Evolutionary conservation across 805 yeast species (phyloP).

Genomic region (Metschnikowia henanensis): DNA sequence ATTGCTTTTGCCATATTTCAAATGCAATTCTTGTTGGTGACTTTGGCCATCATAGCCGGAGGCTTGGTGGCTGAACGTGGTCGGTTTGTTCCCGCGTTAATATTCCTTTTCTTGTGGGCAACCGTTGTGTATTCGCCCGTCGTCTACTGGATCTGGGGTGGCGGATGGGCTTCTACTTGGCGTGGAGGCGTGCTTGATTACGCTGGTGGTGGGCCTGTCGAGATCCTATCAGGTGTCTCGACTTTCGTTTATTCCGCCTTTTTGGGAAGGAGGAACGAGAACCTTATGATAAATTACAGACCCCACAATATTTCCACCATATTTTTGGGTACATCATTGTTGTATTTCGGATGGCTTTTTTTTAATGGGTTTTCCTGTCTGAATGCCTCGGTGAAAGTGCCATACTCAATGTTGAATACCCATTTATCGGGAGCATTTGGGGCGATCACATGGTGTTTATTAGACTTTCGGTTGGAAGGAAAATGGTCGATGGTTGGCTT

Average conservation of each 20-base stretch:
- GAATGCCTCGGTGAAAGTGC: constrained; percentile 79
- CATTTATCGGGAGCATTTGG: constrained; percentile 89
- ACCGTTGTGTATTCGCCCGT: constrained; percentile 92
- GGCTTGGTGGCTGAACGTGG: constrained; percentile 90
- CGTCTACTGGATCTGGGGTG: constrained; percentile 96
- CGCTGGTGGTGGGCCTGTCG: constrained; percentile 99
- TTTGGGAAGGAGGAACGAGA: constrained; percentile 72
- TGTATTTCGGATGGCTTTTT: constrained; percentile 96
- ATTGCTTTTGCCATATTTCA: constrained; percentile 84
- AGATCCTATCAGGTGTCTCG: constrained; percentile 85
- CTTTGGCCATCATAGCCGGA: constrained; percentile 88
- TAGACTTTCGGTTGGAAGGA: constrained; percentile 84
- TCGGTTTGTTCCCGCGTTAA: constrained; percentile 77
- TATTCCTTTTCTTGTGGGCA: constrained; percentile 84
- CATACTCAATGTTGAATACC: constrained; percentile 90
- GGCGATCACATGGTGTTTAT: constrained; percentile 86
- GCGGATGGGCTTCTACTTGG: constrained; percentile 81
- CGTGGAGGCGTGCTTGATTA: constrained; percentile 92
- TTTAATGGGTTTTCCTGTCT: constrained; percentile 91
- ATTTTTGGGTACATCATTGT: constrained; percentile 79
- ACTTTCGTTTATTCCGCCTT: constrained; percentile 86
- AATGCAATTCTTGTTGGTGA: constrained; percentile 90
- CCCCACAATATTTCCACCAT: constrained; percentile 95
- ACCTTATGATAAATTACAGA: constrained; percentile 82
- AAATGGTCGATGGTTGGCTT: constrained; percentile 95